Evolutionary conservation across 2,329 filamentous ascomycete species (phyloP), one percentile per base, ranked within the genome.

Genomic region (Fusarium siculi): DNA sequence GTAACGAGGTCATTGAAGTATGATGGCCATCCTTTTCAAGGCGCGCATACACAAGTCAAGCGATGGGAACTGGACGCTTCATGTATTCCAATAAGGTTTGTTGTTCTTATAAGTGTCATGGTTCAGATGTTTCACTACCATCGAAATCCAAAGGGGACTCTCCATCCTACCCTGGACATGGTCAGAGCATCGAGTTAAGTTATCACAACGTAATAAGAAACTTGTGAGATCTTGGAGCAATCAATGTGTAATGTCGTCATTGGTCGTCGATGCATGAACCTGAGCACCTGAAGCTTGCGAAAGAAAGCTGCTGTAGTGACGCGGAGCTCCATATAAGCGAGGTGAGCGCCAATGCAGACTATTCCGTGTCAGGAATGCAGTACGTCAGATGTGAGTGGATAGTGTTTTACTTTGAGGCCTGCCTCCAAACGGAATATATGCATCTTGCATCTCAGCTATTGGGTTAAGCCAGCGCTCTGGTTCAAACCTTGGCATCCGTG

Each of bases 371-470:
- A n/a, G n/a, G n/a, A n/a, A n/a, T n/a, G n/a, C n/a, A n/a, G n/a
- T n/a, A n/a, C n/a, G n/a, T n/a, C n/a, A n/a, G n/a, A 15, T 4
- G 0, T 4, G 21, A 6, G 5, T 10, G 7, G 2, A 7, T 1
- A 10, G 5, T 9, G 30, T 21, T 32, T 60, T 49, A 63, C 60
- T 63, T 36, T 28, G 36, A 14, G 60, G 28, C 2, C 60, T 36
- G n/a, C 54, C 54, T 2, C 55, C 37, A 4, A 64, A 64, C 1
- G 61, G 37, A 18, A 49, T 43, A 4, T 61, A 64, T 14, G 43
- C 46, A 3, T 36, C 9, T 6, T 52, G 14, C 44, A 61, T 60
- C 5, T 44, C 28, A 3, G 44, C 16, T 1, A 44, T 52, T 34
- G 44, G 28, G 6, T 5, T 52, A 25, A 61, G 30, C 61, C 55